A percentile compares a stretch with the other conserved stretches of the same genome.
These are phyloP conservation scores for Pichia sp. DNA, from an alignment of 1,139 yeast species.

Conservation along the genomic window DNA sequence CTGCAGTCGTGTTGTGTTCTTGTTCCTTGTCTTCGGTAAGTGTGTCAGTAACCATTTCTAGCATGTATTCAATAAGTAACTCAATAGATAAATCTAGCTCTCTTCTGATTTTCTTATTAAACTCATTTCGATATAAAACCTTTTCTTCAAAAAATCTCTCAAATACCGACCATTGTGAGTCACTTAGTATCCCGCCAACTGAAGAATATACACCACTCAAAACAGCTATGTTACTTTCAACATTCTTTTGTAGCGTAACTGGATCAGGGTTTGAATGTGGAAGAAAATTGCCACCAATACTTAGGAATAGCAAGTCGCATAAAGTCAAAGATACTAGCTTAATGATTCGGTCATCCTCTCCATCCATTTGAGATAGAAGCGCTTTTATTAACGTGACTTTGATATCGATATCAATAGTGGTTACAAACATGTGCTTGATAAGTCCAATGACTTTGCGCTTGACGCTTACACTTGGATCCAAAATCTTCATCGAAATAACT, in stretches of 20 bases:
- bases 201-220: slow-evolving; percentile 31
- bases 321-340: slow-evolving; percentile 36
- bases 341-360: slow-evolving; percentile 57
- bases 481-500: slow-evolving; percentile 40
- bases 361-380: slow-evolving; percentile 50
- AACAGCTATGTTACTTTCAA: slow-evolving; percentile 23
- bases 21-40: neutral
- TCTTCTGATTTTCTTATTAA: slow-evolving; percentile 10
- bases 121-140: slow-evolving; percentile 28
- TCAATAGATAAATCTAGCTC: slow-evolving; percentile 18
- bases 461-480: slow-evolving; percentile 58
- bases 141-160: slow-evolving; percentile 36
- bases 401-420: slow-evolving; percentile 25
- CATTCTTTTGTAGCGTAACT: slow-evolving; percentile 5
- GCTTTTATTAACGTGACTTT: slow-evolving; percentile 40
- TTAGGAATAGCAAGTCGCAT: slow-evolving; percentile 37
- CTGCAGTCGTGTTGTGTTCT: slow-evolving; percentile 4
- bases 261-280: neutral
- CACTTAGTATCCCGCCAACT: slow-evolving; percentile 25
- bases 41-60: slow-evolving; percentile 25
- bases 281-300: slow-evolving; percentile 1
- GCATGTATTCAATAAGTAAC: slow-evolving; percentile 23
- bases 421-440: slow-evolving; percentile 38
- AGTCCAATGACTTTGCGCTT: slow-evolving; percentile 54
- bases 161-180: slow-evolving; percentile 27